Evolutionary conservation across 1,284 basidiomycete genomes (phyloP), one percentile per base, ranked within the genome.

Genomic region (Ustilago hordei): DNA sequence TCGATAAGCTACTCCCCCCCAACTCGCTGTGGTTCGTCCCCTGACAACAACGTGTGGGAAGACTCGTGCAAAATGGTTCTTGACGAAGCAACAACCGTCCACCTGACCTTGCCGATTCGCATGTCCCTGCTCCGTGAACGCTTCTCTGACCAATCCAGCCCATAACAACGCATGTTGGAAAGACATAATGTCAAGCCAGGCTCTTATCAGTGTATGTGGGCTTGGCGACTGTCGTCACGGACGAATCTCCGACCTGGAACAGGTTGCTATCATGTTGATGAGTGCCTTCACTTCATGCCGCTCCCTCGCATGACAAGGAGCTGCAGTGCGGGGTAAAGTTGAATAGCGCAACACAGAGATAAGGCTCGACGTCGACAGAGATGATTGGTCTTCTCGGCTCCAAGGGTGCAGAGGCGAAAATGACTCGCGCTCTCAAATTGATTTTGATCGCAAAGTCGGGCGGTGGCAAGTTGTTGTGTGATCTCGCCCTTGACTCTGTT

Each of bases 241-340:
- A 50, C 11, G 8, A 50, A 28, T 5, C 48, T 28, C 28, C n/a
- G 38, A 28, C 28, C 39, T 43, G 23, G 23, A 8, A 39, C 35
- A 36, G 31, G 36, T 54, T 54, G 52, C 52, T 54, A 11, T 54
- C n/a, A 28, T 32, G 11, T 31, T 50, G 48, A 32, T 50, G 23
- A 32, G 12, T 50, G 48, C 56, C 56, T 43, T 45, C 56, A 45
- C 43, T 58, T 47, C 55, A 45, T 45, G 55, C 39, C 41, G 55
- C 19, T 39, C 12, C n/a, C 39, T 45, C 39, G 55, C 39, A 55
- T 55, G 36, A 36, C 31, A 32, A n/a, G 56, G 4, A 23, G 56
- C 56, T 58, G 56, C 41, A 48, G 17, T 48, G 56, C 56, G 56
- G 56, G 56, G 56, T 58, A 58, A 58, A 45, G 32, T 48, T 11